Percentiles rank a stretch among this genome's conserved stretches.
Conservation (phyloP, 768 basidiomycete species). For the Leccinum obscurum region DNA sequence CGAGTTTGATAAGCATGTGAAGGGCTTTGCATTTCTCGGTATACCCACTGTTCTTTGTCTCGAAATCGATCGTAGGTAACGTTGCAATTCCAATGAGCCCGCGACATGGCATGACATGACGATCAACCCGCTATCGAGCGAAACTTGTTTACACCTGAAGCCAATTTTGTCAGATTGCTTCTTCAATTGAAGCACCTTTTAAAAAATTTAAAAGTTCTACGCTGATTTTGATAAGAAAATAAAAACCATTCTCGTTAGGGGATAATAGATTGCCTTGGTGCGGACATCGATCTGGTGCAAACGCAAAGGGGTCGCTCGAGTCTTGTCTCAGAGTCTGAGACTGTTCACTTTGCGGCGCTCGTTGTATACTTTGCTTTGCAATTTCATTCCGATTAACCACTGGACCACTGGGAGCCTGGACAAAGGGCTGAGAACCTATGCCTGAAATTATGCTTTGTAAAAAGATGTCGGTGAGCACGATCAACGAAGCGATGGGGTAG, state of each 20-base stretch:
- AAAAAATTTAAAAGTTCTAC: slow-evolving; percentile 47
- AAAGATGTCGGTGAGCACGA: slow-evolving; percentile 93
- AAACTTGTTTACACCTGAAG: slow-evolving; percentile 50
- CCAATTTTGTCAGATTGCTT: slow-evolving; percentile 73
- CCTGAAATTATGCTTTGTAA: slow-evolving; percentile 85
- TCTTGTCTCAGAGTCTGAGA: slow-evolving; percentile 73
- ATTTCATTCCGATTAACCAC: background rate
- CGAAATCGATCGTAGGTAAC: slow-evolving; percentile 82
- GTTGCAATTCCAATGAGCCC: slow-evolving; percentile 95
- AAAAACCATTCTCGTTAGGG: slow-evolving; percentile 38
- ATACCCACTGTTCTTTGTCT: slow-evolving; percentile 35
- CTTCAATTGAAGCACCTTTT: slow-evolving; percentile 65
- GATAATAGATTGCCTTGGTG: slow-evolving; percentile 69
- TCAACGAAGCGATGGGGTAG: slow-evolving; percentile 54
- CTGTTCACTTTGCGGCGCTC: slow-evolving; percentile 71
- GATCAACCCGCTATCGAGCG: background rate
- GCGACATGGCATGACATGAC: background rate
- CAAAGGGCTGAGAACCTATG: slow-evolving; percentile 20
- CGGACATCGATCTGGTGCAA: slow-evolving; percentile 68
- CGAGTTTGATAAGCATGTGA: slow-evolving; percentile 50
- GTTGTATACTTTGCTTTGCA: slow-evolving; percentile 41
- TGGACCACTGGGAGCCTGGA: too few relatives aligned
- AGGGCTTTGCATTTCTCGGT: too few relatives aligned
- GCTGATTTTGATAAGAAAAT: slow-evolving; percentile 50
- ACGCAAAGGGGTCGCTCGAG: slow-evolving; percentile 86